Percentiles rank a stretch among this genome's conserved stretches.
Evolutionary conservation across 257 asterid species (phyloP).

Genomic region (Rhazya stricta): DNA sequence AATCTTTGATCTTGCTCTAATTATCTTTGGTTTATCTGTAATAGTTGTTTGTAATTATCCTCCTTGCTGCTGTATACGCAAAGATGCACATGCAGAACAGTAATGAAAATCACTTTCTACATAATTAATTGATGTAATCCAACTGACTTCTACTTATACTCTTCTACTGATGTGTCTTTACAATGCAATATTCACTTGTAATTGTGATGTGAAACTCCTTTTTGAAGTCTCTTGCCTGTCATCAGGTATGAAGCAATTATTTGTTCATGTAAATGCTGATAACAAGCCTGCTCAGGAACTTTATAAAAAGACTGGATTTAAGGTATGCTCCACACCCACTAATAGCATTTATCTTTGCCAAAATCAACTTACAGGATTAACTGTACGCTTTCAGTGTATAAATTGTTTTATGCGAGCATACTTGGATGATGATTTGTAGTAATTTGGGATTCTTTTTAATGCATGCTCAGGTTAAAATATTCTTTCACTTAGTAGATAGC

Average conservation of each 20-base stretch:
- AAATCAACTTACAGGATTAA: not conserved
- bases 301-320: slow-evolving; percentile 68
- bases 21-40: too few species aligned
- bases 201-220: slow-evolving; percentile 2
- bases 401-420: not conserved
- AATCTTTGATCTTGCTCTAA: too few species aligned
- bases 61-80: too few species aligned
- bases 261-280: slow-evolving; percentile 80
- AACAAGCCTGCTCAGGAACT: slow-evolving; percentile 73
- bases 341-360: not conserved
- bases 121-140: too few species aligned
- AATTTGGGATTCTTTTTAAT: too few species aligned
- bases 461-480: not conserved
- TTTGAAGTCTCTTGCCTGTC: slow-evolving; percentile 19
- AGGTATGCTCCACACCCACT: slow-evolving; percentile 37
- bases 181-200: not conserved
- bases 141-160: not conserved
- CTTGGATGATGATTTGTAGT: not conserved
- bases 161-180: slow-evolving; percentile 9
- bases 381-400: not conserved
- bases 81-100: too few species aligned
- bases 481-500: not conserved
- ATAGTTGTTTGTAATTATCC: too few species aligned
- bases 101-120: too few species aligned
- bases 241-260: slow-evolving; percentile 68